Conservation (phyloP, 2,329 filamentous ascomycete genomes). For the Xylaria sp. region DNA sequence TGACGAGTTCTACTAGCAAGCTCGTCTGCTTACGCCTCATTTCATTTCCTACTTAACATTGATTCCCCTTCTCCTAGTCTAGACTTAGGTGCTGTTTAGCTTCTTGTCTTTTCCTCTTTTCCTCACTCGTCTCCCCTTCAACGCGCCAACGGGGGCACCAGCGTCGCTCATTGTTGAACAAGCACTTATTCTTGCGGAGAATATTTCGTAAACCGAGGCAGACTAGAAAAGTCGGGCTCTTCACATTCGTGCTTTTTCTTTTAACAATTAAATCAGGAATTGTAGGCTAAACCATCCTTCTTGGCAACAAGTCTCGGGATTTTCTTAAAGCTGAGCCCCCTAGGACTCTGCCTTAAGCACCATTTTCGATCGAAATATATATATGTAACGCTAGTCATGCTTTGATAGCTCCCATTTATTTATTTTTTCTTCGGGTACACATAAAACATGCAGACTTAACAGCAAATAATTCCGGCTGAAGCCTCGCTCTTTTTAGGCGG, state of each 20-base stretch:
- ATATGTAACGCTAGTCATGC: no score
- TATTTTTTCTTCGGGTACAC: no score
- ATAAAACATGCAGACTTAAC: no score
- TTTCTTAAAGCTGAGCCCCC: no score
- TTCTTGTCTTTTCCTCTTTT: not conserved
- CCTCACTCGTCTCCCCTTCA: not conserved
- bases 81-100: not conserved
- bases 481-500: no score
- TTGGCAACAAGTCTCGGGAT: slow-evolving; percentile 8
- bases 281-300: no score
- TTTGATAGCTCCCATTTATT: no score
- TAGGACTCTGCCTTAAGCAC: no score
- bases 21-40: not conserved
- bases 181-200: not conserved
- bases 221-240: not conserved
- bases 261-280: slow-evolving; percentile 43
- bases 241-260: not conserved
- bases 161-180: not conserved
- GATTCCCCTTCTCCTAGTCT: not conserved
- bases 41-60: not conserved
- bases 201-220: not conserved
- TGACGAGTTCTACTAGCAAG: not conserved
- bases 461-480: no score
- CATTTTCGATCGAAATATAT: no score
- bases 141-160: not conserved